Base-by-base conservation (phyloP, 805 yeast species). In the Candida khao-thaluensis region DNA sequence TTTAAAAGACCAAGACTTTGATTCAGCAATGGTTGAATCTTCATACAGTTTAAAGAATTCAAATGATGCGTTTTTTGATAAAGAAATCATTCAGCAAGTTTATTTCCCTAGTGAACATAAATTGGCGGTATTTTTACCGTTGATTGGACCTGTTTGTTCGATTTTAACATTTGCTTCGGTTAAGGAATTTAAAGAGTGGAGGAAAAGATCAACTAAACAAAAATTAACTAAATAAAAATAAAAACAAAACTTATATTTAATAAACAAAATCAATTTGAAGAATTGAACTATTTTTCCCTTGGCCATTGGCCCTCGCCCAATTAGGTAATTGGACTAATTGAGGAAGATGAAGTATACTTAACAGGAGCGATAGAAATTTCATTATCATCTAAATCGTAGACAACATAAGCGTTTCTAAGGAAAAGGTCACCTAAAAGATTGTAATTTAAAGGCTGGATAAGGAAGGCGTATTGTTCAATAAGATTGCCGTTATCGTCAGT, bases 101-200 rank as follows among this genome's bases (percentile, higher is more conserved):
- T 89, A 85, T 59, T 88, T 90, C 69, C 98, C 99, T 0, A 91
- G 85, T 47, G 97, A 91, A 59, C 99, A 91, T 57, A 90, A 87
- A 59, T 71, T 93, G 53, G 98, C 99, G 0, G 95, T 93, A 1
- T 93, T 89, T 50, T 68, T 88, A 54, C 99, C 99, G 0, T 65
- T 91, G 31, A 59, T 90, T 24, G 98, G 98, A 0, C 99, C 99
- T 1, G 66, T 89, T 24, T 64, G 76, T 2, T 76, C 91, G 17
- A 89, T 93, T 16, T 56, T 76, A 9, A 15, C 69, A 1, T 56
- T 81, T 40, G 84, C 82, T 0, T 38, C 74, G 1, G 16, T 80
- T 3, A 76, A 80, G 27, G 30, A 41, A 14, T 24, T 41, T 8
- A 47, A 43, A 18, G 47, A 38, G 16, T 38, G 30, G 35, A 43